These are phyloP conservation scores for Xerocomus amazonicus DNA, from an alignment of 1,284 basidiomycete species.

Conservation along the genomic window DNA sequence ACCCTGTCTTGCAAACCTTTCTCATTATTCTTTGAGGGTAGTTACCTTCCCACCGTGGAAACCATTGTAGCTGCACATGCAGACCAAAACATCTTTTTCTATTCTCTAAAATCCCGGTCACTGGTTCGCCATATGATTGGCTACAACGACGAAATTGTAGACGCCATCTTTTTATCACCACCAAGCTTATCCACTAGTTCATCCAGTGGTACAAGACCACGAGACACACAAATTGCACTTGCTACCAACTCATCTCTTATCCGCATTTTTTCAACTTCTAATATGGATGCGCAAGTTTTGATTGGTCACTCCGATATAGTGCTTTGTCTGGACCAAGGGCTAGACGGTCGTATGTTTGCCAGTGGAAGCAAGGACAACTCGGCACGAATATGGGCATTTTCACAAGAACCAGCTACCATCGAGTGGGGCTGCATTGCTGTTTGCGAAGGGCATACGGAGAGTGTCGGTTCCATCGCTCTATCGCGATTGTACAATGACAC, in stretches of 20 bases:
- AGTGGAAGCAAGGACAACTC: constrained; percentile 93
- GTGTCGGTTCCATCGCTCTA: constrained; percentile 87
- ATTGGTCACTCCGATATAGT: constrained; percentile 92
- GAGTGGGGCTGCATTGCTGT: constrained; percentile 79
- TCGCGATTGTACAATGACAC: constrained; percentile 41
- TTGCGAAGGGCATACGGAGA: constrained; percentile 94
- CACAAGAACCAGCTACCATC: constrained; percentile 8
- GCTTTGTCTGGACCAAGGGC: constrained; percentile 73
- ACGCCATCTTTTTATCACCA: constrained; percentile 73
- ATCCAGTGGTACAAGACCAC: constrained; percentile 19
- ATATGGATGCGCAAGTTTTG: constrained; percentile 79
- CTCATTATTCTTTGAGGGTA: constrained; percentile 35
- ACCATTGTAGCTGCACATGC: constrained; percentile 88
- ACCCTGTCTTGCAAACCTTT: constrained; percentile 11
- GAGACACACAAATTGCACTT: constrained; percentile 79
- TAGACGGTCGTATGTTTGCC: constrained; percentile 70
- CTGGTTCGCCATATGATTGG: constrained; percentile 89
- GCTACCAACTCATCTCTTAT: constrained; percentile 96
- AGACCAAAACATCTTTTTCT: constrained; percentile 94
- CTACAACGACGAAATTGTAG: constrained; percentile 98
- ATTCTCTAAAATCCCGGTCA: constrained; percentile 62
- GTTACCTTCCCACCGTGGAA: constrained; percentile 63
- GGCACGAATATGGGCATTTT: constrained; percentile 80
- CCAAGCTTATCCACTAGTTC: constrained; percentile 13
- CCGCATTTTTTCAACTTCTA: constrained; percentile 74